A percentile compares a stretch with the other conserved stretches of the same genome.
Evolutionary conservation across 2,329 filamentous ascomycete species (phyloP).

Genomic region (Pseudocercospora ulei): DNA sequence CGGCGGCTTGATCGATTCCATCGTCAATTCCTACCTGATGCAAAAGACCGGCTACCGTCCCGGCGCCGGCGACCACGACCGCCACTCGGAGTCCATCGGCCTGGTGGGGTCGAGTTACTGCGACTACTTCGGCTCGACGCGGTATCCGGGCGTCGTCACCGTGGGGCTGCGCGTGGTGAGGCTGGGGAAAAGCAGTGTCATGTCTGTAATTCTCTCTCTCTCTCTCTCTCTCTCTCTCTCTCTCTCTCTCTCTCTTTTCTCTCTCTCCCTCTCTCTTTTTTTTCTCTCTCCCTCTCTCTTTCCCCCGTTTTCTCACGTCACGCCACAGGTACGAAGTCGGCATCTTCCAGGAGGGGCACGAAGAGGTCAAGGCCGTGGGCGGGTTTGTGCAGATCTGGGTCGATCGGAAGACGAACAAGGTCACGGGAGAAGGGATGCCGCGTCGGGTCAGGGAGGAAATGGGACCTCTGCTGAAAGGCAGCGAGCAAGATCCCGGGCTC

Average conservation of each 20-base stretch:
- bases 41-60: conserved; percentile 62
- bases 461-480: conserved; percentile 25
- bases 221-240: too few species aligned
- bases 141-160: conserved; percentile 73
- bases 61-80: conserved; percentile 54
- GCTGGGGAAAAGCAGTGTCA: conserved; percentile 75
- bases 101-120: conserved; percentile 78
- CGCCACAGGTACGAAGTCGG: conserved; percentile 73
- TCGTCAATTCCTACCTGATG: conserved; percentile 83
- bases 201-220: conserved; percentile 31
- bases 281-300: too few species aligned
- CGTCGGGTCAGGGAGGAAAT: conserved; percentile 45
- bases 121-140: conserved; percentile 66
- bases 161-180: conserved; percentile 72
- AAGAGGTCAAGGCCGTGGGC: conserved; percentile 56
- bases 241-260: too few species aligned
- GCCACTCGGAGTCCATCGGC: conserved; percentile 63
- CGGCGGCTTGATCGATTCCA: conserved; percentile 56
- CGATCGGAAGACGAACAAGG: conserved; percentile 58
- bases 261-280: too few species aligned
- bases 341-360: conserved; percentile 65
- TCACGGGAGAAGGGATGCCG: conserved; percentile 57
- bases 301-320: background rate
- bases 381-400: conserved; percentile 28
- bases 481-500: conserved; percentile 23